Evolutionary conservation across 1,284 basidiomycete genomes (phyloP).

Genomic region (Ganoderma boninense): DNA sequence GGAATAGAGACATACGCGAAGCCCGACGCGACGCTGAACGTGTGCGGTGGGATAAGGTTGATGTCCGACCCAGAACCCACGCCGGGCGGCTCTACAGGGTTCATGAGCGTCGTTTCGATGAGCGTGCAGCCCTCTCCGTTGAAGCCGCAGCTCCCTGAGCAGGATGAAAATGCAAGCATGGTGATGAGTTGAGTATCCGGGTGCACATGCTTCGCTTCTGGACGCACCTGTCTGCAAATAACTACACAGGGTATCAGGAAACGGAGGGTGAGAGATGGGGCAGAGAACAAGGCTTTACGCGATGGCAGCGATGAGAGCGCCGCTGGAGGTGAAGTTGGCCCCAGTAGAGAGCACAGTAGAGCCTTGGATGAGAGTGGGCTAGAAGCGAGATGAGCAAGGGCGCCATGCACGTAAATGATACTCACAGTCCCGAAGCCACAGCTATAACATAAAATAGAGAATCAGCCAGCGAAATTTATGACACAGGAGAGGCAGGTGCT

Average conservation of each 20-base stretch:
- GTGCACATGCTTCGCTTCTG: too few relatives aligned
- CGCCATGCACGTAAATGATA: too few relatives aligned
- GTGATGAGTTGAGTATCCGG: too few relatives aligned
- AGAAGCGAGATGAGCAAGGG: conserved; percentile 17
- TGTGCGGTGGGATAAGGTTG: conserved; percentile 51
- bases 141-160: conserved; percentile 41
- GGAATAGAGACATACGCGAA: conserved; percentile 34
- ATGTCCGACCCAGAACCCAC: conserved; percentile 53
- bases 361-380: conserved; percentile 46
- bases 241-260: conserved; percentile 22
- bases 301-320: conserved; percentile 42
- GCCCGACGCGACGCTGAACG: conserved; percentile 41
- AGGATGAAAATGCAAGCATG: too few relatives aligned
- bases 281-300: conserved; percentile 38
- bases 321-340: conserved; percentile 41
- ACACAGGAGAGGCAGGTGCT: too few relatives aligned
- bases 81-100: conserved; percentile 43
- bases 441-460: not conserved
- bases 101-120: conserved; percentile 53
- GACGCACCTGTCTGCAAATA: conserved; percentile 42
- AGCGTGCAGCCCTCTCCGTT: conserved; percentile 55
- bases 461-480: too few relatives aligned
- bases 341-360: conserved; percentile 46
- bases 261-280: too few relatives aligned
- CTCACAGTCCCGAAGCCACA: conserved; percentile 8